phyloP scores from a whole-genome alignment of 129 eudicot species.

The Centella asiatica region DNA sequence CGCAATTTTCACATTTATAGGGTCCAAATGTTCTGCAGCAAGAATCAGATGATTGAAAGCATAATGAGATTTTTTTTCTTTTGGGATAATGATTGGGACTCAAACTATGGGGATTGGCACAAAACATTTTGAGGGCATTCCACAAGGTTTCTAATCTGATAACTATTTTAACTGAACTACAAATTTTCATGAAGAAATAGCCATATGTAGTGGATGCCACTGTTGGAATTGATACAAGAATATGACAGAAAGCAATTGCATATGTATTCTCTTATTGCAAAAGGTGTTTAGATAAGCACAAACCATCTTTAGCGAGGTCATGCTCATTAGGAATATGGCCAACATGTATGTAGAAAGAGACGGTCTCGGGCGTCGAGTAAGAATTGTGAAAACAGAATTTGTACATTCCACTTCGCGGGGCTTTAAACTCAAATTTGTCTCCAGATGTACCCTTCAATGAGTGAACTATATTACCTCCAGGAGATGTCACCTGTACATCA shows the following conservation, averaged over 20 bases:
- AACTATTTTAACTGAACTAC: no score
- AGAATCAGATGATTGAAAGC: background rate
- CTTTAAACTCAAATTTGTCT: conserved; percentile 89
- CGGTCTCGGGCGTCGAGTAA: conserved; percentile 69
- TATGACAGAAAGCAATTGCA: background rate
- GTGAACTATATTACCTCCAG: conserved; percentile 66
- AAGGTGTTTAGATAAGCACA: conserved; percentile 18
- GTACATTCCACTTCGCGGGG: conserved; percentile 92
- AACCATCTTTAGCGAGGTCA: conserved; percentile 98
- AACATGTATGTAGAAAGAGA: conserved; percentile 89
- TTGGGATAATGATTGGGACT: background rate
- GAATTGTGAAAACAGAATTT: conserved; percentile 96
- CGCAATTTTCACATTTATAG: conserved; percentile 80
- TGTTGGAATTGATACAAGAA: background rate
- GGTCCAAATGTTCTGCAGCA: conserved; percentile 89
- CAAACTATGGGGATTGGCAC: no score
- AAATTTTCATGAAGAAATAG: background rate
- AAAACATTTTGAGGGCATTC: conserved; percentile 10
- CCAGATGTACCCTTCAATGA: conserved; percentile 83
- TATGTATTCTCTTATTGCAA: background rate
- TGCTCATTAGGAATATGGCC: conserved; percentile 90
- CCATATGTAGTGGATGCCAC: background rate
- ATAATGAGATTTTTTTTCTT: background rate
- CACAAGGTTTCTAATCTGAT: background rate
- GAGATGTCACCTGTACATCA: conserved; percentile 70